Evolutionary conservation across 2,329 filamentous ascomycete species (phyloP), one percentile per base, ranked within the genome.

Genomic region (Colletotrichum zoysiae): DNA sequence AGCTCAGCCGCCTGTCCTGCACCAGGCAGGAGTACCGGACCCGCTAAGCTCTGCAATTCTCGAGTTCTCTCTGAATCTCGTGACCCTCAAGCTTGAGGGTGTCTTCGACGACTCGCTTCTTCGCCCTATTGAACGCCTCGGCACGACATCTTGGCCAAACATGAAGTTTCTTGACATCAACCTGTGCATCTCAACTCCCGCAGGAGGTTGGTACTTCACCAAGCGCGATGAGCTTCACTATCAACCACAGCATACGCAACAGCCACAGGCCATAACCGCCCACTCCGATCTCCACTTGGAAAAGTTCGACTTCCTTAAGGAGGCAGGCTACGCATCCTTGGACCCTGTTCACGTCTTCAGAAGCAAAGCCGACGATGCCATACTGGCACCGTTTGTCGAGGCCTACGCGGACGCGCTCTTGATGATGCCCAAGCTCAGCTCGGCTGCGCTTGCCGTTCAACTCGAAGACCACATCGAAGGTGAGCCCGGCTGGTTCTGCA

Each of bases 401-500:
- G 46, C 46, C 12, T 62, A 62, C 33, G 59, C 59, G 12, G n/a
- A 42, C 14, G 59, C 59, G 5, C 33, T 62, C 30, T 38, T 14
- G 6, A n/a, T 5, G 16, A 62, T 62, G 59, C 59, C 59, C 33
- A 62, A 38, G n/a, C 59, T 62, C 33, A 26, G n/a, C 1, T 51
- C 59, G 0, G 46, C 59, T 8, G 46, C 46, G 20, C 16, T 62
- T 9, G 40, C 26, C 50, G 44, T 65, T 5, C 38, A 65, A 35
- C 62, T 65, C 50, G 50, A 57, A 26, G 35, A 55, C 11, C 35
- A 65, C n/a, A 26, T 38, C 23, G 50, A 57, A 2, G 62, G 38
- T 14, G 62, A 65, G 6, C 59, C 59, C n/a, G 48, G 20, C n/a
- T 62, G 59, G 59, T 50, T 62, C 33, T 62, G 46, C 8, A 40